These are phyloP conservation scores for Floccularia luteovirens DNA, from an alignment of 768 basidiomycete species.

Conservation along the genomic window DNA sequence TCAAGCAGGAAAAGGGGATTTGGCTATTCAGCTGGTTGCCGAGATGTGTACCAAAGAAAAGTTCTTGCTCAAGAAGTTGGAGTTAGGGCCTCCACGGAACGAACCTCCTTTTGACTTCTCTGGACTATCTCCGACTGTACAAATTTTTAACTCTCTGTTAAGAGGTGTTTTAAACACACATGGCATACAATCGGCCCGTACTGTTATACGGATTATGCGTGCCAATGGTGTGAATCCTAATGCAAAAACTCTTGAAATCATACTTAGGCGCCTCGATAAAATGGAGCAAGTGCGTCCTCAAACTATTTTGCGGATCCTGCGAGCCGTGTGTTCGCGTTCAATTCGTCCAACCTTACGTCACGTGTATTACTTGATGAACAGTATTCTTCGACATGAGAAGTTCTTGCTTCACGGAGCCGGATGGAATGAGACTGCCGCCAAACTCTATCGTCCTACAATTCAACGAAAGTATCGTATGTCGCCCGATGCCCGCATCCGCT, in stretches of 20 bases:
- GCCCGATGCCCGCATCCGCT: background rate
- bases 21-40: constrained; percentile 46
- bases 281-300: constrained; percentile 33
- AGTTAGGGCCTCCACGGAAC: constrained; percentile 2
- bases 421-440: constrained; percentile 35
- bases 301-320: constrained; percentile 39
- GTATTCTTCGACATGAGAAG: constrained; percentile 47
- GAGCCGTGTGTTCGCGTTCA: constrained; percentile 29
- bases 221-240: constrained; percentile 42
- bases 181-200: constrained; percentile 40
- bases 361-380: constrained; percentile 46
- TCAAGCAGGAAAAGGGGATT: constrained; percentile 31
- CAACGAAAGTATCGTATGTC: no score
- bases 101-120: constrained; percentile 11
- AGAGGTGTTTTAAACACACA: constrained; percentile 36
- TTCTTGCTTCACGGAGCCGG: constrained; percentile 31
- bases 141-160: constrained; percentile 58
- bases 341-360: constrained; percentile 46
- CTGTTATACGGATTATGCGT: constrained; percentile 50
- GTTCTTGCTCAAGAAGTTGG: constrained; percentile 19
- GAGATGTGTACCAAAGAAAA: constrained; percentile 29
- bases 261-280: constrained; percentile 45
- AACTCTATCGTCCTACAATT: constrained; percentile 7
- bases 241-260: constrained; percentile 42
- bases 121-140: constrained; percentile 27